Base-by-base conservation (phyloP, 768 basidiomycete species). In the Russula sp. region DNA sequence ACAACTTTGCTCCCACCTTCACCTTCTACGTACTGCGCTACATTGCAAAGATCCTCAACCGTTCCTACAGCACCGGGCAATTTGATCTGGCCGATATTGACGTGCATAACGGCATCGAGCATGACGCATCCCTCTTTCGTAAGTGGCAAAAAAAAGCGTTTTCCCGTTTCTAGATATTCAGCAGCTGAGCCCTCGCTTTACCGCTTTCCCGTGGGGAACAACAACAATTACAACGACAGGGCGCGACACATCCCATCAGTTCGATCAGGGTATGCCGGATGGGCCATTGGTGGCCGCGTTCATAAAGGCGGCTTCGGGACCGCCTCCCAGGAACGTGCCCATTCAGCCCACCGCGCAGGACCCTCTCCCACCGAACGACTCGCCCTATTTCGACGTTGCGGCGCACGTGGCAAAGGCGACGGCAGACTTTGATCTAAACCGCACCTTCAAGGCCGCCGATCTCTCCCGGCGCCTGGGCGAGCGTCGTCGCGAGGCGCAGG, bases 31-130 rank as follows among this genome's bases (percentile, higher is more conserved):
- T 87, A 0, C 83, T 86, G 7, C 81, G 81, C 58, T 82, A 73
- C 68, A 78, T 81, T 0, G 86, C 90, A 3, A 69, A 75, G 7
- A 75, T 85, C 73, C 71, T 92, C 58, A 75, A 78, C 7, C 83
- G 79, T 63, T 75, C 73, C 22, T 90, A 88, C 65, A 64, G 67
- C 58, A 78, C 61, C 8, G 88, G 84, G 58, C 81, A 74, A 7
- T 81, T 88, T 65, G 81, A 90, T 67, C 74, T 92, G 13, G 73
- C 74, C 10, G 88, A 91, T 38, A 76, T 92, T 45, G 81, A 82
- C 68, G 69, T 86, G 13, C 90, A 91, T 71, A 90, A 89, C 62
- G 83, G 85, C 7, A 88, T 88, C 58, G 87, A 88, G 65, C 85
- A 88, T 66, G 85, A 88, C 67, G 85, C 75, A 0, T 86, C 84